Base-by-base conservation (phyloP, 805 yeast species). In the Candida palmyrensis region DNA sequence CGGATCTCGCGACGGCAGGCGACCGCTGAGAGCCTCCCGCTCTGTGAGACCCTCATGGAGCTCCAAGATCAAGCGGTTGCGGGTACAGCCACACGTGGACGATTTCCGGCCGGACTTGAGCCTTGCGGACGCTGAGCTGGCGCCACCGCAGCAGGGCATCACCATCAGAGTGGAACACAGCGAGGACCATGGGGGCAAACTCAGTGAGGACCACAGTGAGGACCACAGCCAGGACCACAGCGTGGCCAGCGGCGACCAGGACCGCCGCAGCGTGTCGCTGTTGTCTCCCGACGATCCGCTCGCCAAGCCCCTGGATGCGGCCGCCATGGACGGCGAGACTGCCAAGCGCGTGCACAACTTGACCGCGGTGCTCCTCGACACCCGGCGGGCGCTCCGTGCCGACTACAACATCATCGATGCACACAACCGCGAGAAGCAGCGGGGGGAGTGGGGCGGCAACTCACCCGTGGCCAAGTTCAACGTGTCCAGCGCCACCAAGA, bases 321-420 rank as follows among this genome's bases (percentile, higher is more conserved):
- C 15, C n/a, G 11, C 20, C 10, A 25, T 25, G 5, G 18, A 21
- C 27, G 17, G 5, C 8, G 27, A n/a, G n/a, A 6, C n/a, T 8
- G 10, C 36, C 22, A 42, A 45, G 27, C 64, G 63, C 30, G 60
- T 64, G 2, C 55, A 57, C 1, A 68, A 67, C 38, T 42, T 73
- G 20, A 56, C 73, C 0, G 40, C 56, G 10, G 48, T 67, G 6
- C 52, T 69, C 14, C 38, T 72, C 6, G 73, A 68, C 35, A 56
- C 71, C 27, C 48, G 75, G 18, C 59, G 55, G 33, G 53, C 62
- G 3, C 49, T 74, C 29, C 59, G 64, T 51, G 56, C 57, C 9
- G 75, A 67, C 22, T 53, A 61, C 36, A 65, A 68, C 38, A 54
- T 71, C 5, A 40, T 57, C 4, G 70, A 69, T 30, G 48, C 62